Percentiles rank a stretch among this genome's conserved stretches.
phyloP scores from a whole-genome alignment of 2,329 filamentous ascomycete genomes.

The Graphilbum fragrans region DNA sequence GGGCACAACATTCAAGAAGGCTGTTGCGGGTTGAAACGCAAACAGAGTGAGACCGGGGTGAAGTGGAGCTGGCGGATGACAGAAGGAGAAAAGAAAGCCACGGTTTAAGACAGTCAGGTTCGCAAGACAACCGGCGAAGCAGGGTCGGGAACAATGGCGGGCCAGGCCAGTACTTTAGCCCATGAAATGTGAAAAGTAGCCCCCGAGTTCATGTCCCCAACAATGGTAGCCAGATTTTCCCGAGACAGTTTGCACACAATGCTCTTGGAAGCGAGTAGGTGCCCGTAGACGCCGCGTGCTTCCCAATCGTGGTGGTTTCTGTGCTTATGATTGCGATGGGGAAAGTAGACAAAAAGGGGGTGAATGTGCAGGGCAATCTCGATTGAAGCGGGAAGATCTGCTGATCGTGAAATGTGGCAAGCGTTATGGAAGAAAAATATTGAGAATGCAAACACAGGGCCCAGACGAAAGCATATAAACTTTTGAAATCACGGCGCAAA shows the following conservation, averaged over 20 bases:
- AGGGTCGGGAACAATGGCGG: neutral
- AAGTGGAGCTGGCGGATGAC: neutral
- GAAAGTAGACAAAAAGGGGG: neutral
- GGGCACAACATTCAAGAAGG: neutral
- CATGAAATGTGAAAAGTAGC: constrained; percentile 13
- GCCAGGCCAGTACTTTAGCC: constrained; percentile 5
- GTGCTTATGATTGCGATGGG: neutral
- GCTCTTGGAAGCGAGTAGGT: constrained; percentile 29
- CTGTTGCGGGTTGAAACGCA: neutral
- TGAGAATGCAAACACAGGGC: too few relatives aligned
- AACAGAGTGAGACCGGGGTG: neutral
- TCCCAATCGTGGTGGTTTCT: constrained; percentile 24
- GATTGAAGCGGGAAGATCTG: neutral
- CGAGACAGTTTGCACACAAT: constrained; percentile 20
- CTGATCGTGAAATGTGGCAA: neutral
- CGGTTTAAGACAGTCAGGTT: neutral
- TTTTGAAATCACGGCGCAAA: too few relatives aligned
- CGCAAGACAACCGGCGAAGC: neutral
- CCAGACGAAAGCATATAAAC: too few relatives aligned
- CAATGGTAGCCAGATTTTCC: constrained; percentile 16
- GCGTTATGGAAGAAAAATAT: neutral
- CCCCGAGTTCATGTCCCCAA: constrained; percentile 15
- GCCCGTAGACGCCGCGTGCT: constrained; percentile 24
- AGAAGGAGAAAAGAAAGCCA: neutral
- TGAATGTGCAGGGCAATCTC: neutral